phyloP scores from a whole-genome alignment of 441 rosid genomes.

The Hypseocharis bilobata region DNA sequence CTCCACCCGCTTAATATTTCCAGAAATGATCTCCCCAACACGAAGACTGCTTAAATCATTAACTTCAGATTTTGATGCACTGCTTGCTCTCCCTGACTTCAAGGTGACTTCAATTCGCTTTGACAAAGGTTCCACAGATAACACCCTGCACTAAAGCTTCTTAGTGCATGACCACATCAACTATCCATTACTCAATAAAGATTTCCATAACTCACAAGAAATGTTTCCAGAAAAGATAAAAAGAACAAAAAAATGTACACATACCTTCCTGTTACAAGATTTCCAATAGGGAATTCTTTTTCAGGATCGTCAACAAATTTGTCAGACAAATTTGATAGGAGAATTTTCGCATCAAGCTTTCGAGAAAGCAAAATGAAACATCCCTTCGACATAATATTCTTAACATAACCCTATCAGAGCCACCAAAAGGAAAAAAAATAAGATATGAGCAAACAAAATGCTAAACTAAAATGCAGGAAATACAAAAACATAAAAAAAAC shows the following conservation, averaged over 20 bases:
- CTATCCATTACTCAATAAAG: constrained; percentile 15
- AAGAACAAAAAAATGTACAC: constrained; percentile 16
- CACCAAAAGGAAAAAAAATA: constrained; percentile 8
- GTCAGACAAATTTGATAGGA: constrained; percentile 64
- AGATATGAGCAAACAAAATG: neutral
- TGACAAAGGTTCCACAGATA: constrained; percentile 70
- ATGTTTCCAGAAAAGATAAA: constrained; percentile 3
- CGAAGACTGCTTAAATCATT: constrained; percentile 45
- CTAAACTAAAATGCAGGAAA: neutral
- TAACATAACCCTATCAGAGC: constrained; percentile 75
- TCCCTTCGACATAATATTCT: constrained; percentile 71
- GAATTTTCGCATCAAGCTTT: constrained; percentile 80
- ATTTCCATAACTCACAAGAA: too few relatives aligned
- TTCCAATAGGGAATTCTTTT: constrained; percentile 77
- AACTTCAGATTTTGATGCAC: constrained; percentile 37
- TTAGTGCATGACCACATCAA: constrained; percentile 20
- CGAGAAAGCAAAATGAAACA: constrained; percentile 80
- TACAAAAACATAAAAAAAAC: neutral
- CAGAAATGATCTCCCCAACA: constrained; percentile 56
- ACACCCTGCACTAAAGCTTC: constrained; percentile 46
- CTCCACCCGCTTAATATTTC: constrained; percentile 73
- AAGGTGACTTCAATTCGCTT: constrained; percentile 81
- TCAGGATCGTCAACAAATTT: constrained; percentile 59
- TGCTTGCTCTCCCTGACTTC: constrained; percentile 38
- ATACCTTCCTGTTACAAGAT: constrained; percentile 78